Percentiles rank a stretch among this genome's conserved stretches.
Conservation (phyloP, 106 monocot species). For the Acanthochlamys bracteata region DNA sequence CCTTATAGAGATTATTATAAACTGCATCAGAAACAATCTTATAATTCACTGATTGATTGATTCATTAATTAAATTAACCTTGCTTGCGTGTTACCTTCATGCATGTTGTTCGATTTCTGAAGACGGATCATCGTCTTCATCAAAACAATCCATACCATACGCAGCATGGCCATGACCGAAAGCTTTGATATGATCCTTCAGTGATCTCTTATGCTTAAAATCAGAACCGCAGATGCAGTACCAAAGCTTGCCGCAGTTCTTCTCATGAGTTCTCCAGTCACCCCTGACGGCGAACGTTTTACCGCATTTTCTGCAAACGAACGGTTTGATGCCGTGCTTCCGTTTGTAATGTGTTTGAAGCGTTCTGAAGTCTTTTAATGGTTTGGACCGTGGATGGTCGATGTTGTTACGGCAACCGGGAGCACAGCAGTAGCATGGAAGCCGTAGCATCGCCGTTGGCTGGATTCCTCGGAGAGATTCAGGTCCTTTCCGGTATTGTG, state of each 20-base stretch:
- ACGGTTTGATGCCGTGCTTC: constrained; percentile 13
- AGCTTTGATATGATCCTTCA: constrained; percentile 10
- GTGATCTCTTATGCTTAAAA: constrained; percentile 13
- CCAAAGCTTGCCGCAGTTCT: constrained; percentile 12
- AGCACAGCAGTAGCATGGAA: constrained; percentile 9
- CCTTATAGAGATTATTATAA: neutral
- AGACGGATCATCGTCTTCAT: constrained; percentile 10
- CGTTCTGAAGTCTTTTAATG: constrained; percentile 9
- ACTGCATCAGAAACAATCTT: neutral
- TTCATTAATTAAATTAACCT: neutral
- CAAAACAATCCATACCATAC: constrained; percentile 6
- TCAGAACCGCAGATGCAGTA: constrained; percentile 11
- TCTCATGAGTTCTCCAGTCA: constrained; percentile 14
- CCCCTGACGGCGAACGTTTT: constrained; percentile 9
- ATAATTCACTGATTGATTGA: neutral
- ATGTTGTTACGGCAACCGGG: constrained; percentile 9
- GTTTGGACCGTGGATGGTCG: constrained; percentile 8
- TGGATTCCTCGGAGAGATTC: constrained; percentile 11
- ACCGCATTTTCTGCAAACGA: constrained; percentile 11
- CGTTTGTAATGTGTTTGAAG: constrained; percentile 10
- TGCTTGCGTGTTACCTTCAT: neutral
- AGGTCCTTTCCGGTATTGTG: constrained; percentile 8
- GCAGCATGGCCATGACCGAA: constrained; percentile 8
- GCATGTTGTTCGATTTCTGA: constrained; percentile 21
- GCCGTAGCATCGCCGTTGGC: constrained; percentile 9